These are phyloP conservation scores for Huntiella bhutanensis DNA, from an alignment of 2,329 filamentous ascomycete species.

Conservation along the genomic window DNA sequence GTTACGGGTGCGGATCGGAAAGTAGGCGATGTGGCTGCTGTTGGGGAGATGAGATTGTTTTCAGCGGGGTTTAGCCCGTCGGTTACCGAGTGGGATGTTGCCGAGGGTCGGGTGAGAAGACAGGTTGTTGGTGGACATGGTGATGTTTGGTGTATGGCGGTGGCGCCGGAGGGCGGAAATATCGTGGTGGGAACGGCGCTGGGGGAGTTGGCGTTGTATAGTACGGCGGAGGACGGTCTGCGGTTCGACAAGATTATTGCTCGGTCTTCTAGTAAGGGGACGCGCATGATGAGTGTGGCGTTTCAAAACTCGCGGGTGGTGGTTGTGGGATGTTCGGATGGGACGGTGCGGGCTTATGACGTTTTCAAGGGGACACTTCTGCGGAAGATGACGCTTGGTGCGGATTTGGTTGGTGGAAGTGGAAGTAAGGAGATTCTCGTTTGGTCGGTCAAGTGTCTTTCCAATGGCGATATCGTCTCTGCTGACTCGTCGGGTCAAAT, in stretches of 20 bases:
- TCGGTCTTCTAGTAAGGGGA: slow-evolving; percentile 62
- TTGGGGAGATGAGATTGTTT: slow-evolving; percentile 70
- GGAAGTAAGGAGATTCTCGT: slow-evolving; percentile 74
- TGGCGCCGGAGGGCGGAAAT: slow-evolving; percentile 13
- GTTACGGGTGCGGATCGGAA: slow-evolving; percentile 65
- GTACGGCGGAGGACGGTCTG: slow-evolving; percentile 67
- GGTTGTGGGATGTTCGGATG: slow-evolving; percentile 88
- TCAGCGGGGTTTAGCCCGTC: slow-evolving; percentile 88
- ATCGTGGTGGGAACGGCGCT: slow-evolving; percentile 80
- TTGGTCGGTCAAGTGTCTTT: slow-evolving; percentile 80
- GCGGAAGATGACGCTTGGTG: slow-evolving; percentile 69
- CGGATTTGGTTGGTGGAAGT: slow-evolving; percentile 41
- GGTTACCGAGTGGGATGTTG: slow-evolving; percentile 88
- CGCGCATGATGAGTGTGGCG: slow-evolving; percentile 74
- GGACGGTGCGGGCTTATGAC: slow-evolving; percentile 82
- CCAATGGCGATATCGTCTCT: slow-evolving; percentile 77
- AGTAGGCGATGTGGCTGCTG: slow-evolving; percentile 30
- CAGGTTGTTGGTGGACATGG: slow-evolving; percentile 85
- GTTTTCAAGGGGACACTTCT: slow-evolving; percentile 58
- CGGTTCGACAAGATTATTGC: slow-evolving; percentile 60
- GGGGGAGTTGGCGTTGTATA: slow-evolving; percentile 72
- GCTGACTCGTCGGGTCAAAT: slow-evolving; percentile 90
- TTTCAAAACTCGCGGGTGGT: slow-evolving; percentile 73
- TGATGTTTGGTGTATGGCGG: slow-evolving; percentile 86
- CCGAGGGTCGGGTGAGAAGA: slow-evolving; percentile 54